Evolutionary conservation across 805 yeast species (phyloP).

Genomic region (Pichia rugopelliculosa): DNA sequence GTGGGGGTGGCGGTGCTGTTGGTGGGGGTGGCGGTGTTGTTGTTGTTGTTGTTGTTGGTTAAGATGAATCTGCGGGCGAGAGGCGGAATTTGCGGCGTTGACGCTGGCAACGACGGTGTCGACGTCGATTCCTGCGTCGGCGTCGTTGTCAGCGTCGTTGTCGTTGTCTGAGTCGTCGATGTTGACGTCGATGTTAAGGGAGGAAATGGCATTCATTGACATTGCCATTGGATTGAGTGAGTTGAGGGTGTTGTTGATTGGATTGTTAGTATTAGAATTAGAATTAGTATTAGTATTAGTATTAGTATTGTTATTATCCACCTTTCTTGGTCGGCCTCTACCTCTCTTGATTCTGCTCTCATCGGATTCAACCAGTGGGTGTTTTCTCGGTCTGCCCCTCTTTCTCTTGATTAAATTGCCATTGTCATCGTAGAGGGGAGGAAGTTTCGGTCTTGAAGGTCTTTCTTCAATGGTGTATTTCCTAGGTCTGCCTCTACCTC

Average conservation of each 20-base stretch:
- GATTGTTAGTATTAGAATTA: too few relatives aligned
- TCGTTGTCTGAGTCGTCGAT: too few relatives aligned
- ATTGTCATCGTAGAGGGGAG: slow-evolving; percentile 5
- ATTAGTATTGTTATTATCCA: too few relatives aligned
- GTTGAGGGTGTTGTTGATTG: background rate
- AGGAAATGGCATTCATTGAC: background rate
- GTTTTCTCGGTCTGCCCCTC: slow-evolving; percentile 9
- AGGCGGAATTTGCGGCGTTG: background rate
- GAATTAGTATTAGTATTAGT: too few relatives aligned
- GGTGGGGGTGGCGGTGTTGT: background rate
- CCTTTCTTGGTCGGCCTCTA: slow-evolving; percentile 7
- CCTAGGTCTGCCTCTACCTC: slow-evolving; percentile 9
- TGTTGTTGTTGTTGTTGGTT: background rate
- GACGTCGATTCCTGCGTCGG: background rate
- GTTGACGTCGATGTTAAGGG: background rate
- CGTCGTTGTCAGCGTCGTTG: too few relatives aligned
- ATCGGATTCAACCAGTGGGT: background rate
- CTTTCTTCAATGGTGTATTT: slow-evolving; percentile 6
- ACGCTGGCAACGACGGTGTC: background rate
- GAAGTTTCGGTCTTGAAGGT: slow-evolving; percentile 6
- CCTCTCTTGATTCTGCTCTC: slow-evolving; percentile 1
- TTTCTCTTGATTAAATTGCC: slow-evolving; percentile 2
- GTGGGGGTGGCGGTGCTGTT: background rate
- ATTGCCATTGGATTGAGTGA: background rate
- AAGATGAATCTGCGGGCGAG: too few relatives aligned